A percentile compares a stretch with the other conserved stretches of the same genome.
Conservation (phyloP, 2,329 filamentous ascomycete species). For the Trichoderma gracile region DNA sequence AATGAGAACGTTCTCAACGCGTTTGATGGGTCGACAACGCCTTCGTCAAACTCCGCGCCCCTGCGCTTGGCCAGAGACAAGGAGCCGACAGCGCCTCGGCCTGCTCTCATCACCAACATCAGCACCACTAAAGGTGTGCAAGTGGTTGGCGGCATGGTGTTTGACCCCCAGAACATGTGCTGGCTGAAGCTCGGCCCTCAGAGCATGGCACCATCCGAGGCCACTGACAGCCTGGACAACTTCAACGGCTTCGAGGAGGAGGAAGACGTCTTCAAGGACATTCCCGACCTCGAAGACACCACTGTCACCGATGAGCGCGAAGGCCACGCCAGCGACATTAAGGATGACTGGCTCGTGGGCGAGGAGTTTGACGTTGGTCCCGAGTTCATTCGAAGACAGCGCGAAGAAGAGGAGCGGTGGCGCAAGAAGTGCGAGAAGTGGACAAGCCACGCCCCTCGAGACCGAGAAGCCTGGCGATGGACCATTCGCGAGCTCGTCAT, state of each 20-base stretch:
- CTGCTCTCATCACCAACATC: constrained; percentile 90
- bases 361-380: constrained; percentile 98
- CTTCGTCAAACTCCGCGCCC: constrained; percentile 45
- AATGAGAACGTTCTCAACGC: constrained; percentile 82
- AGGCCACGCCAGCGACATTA: constrained; percentile 60
- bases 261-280: constrained; percentile 90
- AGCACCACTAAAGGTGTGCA: constrained; percentile 82
- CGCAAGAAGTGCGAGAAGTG: constrained; percentile 83
- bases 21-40: constrained; percentile 68
- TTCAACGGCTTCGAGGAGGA: constrained; percentile 78
- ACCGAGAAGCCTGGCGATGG: constrained; percentile 73
- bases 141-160: constrained; percentile 97
- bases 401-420: constrained; percentile 92
- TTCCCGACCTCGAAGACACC: constrained; percentile 85
- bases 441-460: constrained; percentile 62
- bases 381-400: constrained; percentile 84
- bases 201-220: constrained; percentile 44
- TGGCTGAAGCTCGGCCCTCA: constrained; percentile 78
- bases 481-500: constrained; percentile 63
- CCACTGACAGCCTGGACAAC: constrained; percentile 60
- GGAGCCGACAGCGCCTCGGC: constrained; percentile 60
- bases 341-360: constrained; percentile 81
- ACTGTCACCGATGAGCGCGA: constrained; percentile 51
- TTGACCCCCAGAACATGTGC: constrained; percentile 95
- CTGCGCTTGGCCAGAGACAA: constrained; percentile 55